These are phyloP conservation scores for Plenodomus biglobosus DNA, from an alignment of 2,329 filamentous ascomycete species.

Conservation along the genomic window DNA sequence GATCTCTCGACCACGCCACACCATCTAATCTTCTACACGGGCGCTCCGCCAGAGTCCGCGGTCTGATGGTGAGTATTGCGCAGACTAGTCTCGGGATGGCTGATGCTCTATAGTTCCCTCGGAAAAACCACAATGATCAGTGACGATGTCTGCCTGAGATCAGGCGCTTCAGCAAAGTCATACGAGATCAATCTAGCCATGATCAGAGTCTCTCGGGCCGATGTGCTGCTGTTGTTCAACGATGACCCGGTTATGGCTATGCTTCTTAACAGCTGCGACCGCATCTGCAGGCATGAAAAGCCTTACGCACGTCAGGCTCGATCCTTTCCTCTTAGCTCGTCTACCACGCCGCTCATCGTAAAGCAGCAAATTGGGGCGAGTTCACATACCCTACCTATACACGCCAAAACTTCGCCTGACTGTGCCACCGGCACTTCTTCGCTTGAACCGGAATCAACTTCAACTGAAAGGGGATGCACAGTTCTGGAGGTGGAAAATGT, in stretches of 20 bases:
- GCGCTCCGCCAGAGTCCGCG: neutral
- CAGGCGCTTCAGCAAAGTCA: neutral
- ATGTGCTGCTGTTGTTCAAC: neutral
- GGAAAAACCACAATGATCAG: neutral
- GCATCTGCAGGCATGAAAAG: conserved; percentile 8
- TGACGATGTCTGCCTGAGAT: neutral
- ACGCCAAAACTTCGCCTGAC: conserved; percentile 4
- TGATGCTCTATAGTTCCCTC: neutral
- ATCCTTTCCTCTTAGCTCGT: neutral
- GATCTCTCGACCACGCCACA: neutral
- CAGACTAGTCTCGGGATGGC: neutral
- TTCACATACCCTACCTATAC: neutral
- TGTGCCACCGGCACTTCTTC: conserved; percentile 5
- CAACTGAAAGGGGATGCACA: neutral
- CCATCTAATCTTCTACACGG: neutral
- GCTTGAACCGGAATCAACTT: neutral
- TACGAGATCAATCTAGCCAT: neutral
- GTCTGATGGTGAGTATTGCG: neutral
- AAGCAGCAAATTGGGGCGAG: conserved; percentile 3
- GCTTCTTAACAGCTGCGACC: neutral
- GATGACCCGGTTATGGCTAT: neutral
- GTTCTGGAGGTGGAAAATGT: no score
- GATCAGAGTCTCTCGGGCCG: neutral
- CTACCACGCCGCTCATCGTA: neutral
- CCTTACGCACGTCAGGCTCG: conserved; percentile 6